phyloP scores from a whole-genome alignment of 176 grass and related monocot species.

The Hyparrhenia diplandra region DNA sequence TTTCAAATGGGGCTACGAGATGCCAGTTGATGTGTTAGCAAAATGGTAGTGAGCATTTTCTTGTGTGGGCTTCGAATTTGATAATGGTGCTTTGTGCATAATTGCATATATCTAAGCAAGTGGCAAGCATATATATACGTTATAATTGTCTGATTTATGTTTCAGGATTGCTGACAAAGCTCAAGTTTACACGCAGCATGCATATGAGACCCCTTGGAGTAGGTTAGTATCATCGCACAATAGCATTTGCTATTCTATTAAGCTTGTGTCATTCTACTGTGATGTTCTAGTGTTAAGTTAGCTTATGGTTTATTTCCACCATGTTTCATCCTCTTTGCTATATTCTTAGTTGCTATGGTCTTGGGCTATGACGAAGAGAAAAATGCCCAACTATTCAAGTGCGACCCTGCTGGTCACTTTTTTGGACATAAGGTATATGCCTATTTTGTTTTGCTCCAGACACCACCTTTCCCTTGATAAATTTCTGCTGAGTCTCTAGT shows the following conservation, averaged over 20 bases:
- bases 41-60: constrained; percentile 59
- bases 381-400: constrained; percentile 94
- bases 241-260: background rate
- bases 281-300: background rate
- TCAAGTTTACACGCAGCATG: constrained; percentile 98
- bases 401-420: constrained; percentile 95
- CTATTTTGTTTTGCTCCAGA: background rate
- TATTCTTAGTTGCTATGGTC: constrained; percentile 70
- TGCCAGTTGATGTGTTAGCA: constrained; percentile 91
- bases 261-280: background rate
- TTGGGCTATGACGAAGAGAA: constrained; percentile 98
- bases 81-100: constrained; percentile 10
- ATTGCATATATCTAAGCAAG: background rate
- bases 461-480: background rate
- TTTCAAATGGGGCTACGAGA: constrained; percentile 99
- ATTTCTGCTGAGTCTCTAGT: background rate
- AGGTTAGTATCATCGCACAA: constrained; percentile 52
- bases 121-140: background rate
- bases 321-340: constrained; percentile 17
- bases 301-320: background rate
- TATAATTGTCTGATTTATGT: constrained; percentile 30
- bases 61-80: background rate
- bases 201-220: constrained; percentile 98
- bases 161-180: constrained; percentile 97
- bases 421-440: constrained; percentile 88